Conservation (phyloP, 768 basidiomycete species). For the Tephrocybe rancida region DNA sequence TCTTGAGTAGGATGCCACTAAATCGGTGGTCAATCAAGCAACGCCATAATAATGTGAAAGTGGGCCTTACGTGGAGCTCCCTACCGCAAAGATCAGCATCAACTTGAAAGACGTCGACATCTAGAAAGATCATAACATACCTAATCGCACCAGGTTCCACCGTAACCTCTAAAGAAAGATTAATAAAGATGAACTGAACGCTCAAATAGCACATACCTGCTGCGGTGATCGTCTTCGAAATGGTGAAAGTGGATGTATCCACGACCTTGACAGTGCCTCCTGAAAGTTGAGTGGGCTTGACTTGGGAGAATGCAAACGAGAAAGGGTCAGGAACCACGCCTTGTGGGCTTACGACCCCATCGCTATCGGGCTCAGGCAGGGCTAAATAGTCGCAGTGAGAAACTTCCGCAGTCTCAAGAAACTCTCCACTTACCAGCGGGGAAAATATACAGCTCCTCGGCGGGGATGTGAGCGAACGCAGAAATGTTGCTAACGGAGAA, state of each 20-base stretch:
- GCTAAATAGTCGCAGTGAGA: slow-evolving; percentile 19
- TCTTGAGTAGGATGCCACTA: slow-evolving; percentile 75
- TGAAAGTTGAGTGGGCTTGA: slow-evolving; percentile 40
- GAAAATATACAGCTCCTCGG: slow-evolving; percentile 54
- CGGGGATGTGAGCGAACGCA: slow-evolving; percentile 46
- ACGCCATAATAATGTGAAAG: neutral
- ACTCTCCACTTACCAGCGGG: slow-evolving; percentile 36
- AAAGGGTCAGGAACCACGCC: slow-evolving; percentile 47
- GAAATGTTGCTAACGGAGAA: slow-evolving; percentile 24
- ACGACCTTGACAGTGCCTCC: slow-evolving; percentile 56
- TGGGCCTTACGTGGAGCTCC: slow-evolving; percentile 53
- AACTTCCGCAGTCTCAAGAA: neutral
- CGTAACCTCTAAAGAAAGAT: slow-evolving; percentile 41
- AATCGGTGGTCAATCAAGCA: neutral
- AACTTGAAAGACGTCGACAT: neutral
- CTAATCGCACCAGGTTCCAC: slow-evolving; percentile 60
- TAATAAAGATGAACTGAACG: too few species aligned
- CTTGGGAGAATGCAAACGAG: slow-evolving; percentile 49
- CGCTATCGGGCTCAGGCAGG: slow-evolving; percentile 35
- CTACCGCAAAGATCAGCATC: slow-evolving; percentile 28
- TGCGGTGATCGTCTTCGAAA: slow-evolving; percentile 54
- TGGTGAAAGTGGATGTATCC: slow-evolving; percentile 53
- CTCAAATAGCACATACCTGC: slow-evolving; percentile 31
- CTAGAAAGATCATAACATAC: slow-evolving; percentile 22
- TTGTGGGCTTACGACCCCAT: slow-evolving; percentile 41